A percentile compares a stretch with the other conserved stretches of the same genome.
phyloP scores from a whole-genome alignment of 306 rosid species.

The Prunus mongolica region DNA sequence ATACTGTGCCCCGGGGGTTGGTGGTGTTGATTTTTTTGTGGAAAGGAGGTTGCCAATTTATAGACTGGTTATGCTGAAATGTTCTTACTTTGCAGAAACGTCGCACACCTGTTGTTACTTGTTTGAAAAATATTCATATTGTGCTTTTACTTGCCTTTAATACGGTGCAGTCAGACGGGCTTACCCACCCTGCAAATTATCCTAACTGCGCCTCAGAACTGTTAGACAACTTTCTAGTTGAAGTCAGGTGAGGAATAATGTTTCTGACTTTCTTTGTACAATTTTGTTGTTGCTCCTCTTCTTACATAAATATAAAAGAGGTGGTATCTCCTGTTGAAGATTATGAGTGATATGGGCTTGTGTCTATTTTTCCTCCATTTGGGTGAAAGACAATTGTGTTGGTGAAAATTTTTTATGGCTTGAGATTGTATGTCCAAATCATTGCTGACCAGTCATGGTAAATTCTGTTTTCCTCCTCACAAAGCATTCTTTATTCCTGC shows the following conservation, averaged over 20 bases:
- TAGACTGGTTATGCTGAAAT: neutral
- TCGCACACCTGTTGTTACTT: neutral
- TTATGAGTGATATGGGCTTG: neutral
- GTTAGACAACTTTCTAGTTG: neutral
- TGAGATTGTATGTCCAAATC: neutral
- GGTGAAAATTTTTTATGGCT: neutral
- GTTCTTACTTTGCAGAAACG: neutral
- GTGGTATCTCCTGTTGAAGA: neutral
- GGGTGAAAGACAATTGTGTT: neutral
- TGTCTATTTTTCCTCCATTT: neutral
- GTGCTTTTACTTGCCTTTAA: neutral
- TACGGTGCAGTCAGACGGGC: neutral
- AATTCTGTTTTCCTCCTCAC: neutral
- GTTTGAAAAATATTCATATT: neutral
- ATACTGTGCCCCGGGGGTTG: neutral
- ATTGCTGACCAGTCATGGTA: neutral
- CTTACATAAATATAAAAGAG: neutral
- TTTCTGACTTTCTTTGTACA: neutral
- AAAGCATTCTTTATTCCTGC: neutral
- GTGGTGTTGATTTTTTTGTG: neutral
- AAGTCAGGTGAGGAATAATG: neutral
- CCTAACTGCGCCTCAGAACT: neutral
- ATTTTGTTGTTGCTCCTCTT: neutral
- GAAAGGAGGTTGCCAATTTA: neutral
- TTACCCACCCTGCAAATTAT: neutral